These are phyloP conservation scores for Boletus tomentosulus DNA, from an alignment of 768 basidiomycete genomes.

Conservation along the genomic window DNA sequence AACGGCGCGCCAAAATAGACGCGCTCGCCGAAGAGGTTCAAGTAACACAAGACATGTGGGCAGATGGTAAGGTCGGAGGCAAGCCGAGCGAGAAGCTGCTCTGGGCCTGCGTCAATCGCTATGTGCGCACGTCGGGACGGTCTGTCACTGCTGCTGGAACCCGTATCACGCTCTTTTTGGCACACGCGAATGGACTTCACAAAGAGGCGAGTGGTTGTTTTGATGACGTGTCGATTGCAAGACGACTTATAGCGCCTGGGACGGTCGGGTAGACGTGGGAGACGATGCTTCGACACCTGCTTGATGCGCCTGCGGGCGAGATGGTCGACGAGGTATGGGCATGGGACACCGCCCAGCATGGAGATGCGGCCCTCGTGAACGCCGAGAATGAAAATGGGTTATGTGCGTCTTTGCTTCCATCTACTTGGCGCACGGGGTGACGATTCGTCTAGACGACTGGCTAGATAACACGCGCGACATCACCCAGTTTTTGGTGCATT, in stretches of 20 bases:
- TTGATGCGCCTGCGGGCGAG: slow-evolving; percentile 38
- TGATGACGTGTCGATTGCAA: not conserved
- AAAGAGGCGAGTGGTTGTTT: slow-evolving; percentile 60
- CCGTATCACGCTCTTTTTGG: slow-evolving; percentile 67
- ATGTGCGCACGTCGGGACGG: slow-evolving; percentile 32
- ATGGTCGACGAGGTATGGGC: slow-evolving; percentile 73
- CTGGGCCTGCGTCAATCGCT: slow-evolving; percentile 75
- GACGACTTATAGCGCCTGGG: not conserved
- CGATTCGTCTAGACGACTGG: slow-evolving; percentile 60
- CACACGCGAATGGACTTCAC: slow-evolving; percentile 82
- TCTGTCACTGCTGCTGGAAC: not conserved
- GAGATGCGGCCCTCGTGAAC: slow-evolving; percentile 79
- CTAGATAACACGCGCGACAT: slow-evolving; percentile 73
- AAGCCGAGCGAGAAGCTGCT: slow-evolving; percentile 34
- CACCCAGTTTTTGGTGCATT: slow-evolving; percentile 66
- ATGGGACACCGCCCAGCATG: slow-evolving; percentile 82
- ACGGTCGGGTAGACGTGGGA: slow-evolving; percentile 65
- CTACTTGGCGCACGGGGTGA: not conserved
- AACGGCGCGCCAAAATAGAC: slow-evolving; percentile 10
- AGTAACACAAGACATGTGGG: slow-evolving; percentile 11
- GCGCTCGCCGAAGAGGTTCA: slow-evolving; percentile 17
- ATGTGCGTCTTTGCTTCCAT: slow-evolving; percentile 41
- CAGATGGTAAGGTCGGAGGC: slow-evolving; percentile 13
- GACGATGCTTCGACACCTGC: slow-evolving; percentile 51
- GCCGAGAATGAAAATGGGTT: slow-evolving; percentile 47